Conservation (phyloP, 805 yeast genomes). For the Candida corydali region DNA sequence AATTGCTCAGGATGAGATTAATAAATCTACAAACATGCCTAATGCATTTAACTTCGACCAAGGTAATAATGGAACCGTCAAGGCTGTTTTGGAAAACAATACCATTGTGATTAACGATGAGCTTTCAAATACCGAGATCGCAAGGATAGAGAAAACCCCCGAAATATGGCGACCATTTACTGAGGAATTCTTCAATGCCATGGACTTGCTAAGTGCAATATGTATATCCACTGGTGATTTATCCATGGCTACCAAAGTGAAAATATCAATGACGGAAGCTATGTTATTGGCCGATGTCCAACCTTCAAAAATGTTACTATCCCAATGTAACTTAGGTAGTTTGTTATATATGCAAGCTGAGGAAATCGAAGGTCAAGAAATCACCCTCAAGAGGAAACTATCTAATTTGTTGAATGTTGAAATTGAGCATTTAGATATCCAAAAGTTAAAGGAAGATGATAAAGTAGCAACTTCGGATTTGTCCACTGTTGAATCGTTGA, state of each 20-base stretch:
- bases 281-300: conserved; percentile 71
- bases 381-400: conserved; percentile 19
- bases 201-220: conserved; percentile 71
- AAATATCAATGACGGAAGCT: conserved; percentile 61
- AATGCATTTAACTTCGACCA: background rate
- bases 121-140: conserved; percentile 12
- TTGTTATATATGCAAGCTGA: conserved; percentile 66
- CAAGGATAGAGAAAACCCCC: conserved; percentile 29
- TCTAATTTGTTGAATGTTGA: too few relatives aligned
- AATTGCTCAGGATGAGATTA: conserved; percentile 64
- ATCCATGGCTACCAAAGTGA: conserved; percentile 55
- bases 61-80: conserved; percentile 6
- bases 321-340: conserved; percentile 69
- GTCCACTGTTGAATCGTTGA: conserved; percentile 11
- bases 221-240: conserved; percentile 69
- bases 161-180: conserved; percentile 69
- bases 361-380: conserved; percentile 50
- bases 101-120: conserved; percentile 13
- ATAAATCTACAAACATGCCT: conserved; percentile 6
- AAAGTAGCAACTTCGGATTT: conserved; percentile 18
- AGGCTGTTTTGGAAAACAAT: conserved; percentile 15
- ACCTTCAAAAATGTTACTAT: conserved; percentile 57
- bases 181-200: conserved; percentile 72
- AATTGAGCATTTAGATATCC: too few relatives aligned
- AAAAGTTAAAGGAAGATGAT: conserved; percentile 7